A percentile compares a stretch with the other conserved stretches of the same genome.
Conservation (phyloP, 2,329 filamentous ascomycete genomes). For the Albifimbria verrucaria region DNA sequence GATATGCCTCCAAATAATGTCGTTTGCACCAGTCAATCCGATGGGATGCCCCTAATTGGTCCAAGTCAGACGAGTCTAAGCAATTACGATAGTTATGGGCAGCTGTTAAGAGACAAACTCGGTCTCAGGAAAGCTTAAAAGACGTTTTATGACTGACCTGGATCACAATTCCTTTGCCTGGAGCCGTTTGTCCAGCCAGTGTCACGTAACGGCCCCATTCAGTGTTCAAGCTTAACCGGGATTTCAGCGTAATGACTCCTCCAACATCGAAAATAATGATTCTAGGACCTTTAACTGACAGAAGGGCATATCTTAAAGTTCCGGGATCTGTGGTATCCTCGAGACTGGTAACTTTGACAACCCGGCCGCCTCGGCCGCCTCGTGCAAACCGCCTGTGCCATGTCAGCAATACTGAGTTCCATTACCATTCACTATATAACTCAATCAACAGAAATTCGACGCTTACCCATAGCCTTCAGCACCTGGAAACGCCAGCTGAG, state of each 20-base stretch:
- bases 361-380: constrained; percentile 31
- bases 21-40: constrained; percentile 25
- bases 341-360: constrained; percentile 34
- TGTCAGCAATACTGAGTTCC: too few species aligned
- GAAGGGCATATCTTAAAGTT: constrained; percentile 32
- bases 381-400: constrained; percentile 22
- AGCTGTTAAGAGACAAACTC: too few species aligned
- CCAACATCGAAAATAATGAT: constrained; percentile 45
- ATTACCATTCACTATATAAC: neutral
- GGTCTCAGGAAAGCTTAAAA: neutral
- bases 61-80: too few species aligned
- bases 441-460: neutral
- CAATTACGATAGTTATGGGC: too few species aligned
- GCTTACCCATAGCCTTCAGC: constrained; percentile 32
- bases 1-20: constrained; percentile 20
- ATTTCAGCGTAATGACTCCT: constrained; percentile 42
- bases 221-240: constrained; percentile 39
- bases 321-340: constrained; percentile 25
- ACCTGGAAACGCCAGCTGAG: constrained; percentile 32
- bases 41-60: constrained; percentile 22
- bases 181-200: constrained; percentile 47
- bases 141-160: neutral
- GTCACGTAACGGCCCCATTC: constrained; percentile 33
- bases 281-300: constrained; percentile 36
- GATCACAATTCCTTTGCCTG: constrained; percentile 35